These are phyloP conservation scores for Lasiodiplodia sp. DNA, from an alignment of 2,329 filamentous ascomycete species.

Conservation along the genomic window DNA sequence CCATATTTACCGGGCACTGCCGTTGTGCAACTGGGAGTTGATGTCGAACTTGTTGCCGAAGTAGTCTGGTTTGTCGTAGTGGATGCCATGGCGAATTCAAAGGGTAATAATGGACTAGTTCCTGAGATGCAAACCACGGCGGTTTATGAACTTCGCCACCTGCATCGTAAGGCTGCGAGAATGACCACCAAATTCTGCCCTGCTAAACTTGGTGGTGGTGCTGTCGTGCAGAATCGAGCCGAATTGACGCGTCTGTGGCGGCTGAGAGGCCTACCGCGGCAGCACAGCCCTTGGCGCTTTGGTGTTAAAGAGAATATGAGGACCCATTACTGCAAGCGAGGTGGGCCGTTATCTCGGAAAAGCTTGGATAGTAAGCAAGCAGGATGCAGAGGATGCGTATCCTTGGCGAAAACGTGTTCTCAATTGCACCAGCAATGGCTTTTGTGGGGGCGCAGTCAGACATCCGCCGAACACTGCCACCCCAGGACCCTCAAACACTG, in stretches of 20 bases:
- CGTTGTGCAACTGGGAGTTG: conserved; percentile 35
- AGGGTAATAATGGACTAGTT: not conserved
- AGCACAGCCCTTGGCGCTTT: not conserved
- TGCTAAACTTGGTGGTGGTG: not conserved
- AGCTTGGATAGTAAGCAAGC: not conserved
- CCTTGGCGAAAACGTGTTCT: not conserved
- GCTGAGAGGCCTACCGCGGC: conserved; percentile 2
- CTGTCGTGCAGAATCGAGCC: not conserved
- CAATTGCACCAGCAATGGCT: not conserved
- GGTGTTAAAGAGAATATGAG: not conserved
- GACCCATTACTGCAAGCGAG: not conserved
- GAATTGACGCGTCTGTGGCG: not conserved
- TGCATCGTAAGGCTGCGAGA: not conserved
- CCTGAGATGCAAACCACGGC: not conserved
- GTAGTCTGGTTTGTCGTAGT: conserved; percentile 31
- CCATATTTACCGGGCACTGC: conserved; percentile 38
- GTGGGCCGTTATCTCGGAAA: no score
- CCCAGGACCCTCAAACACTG: not conserved
- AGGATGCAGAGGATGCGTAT: conserved; percentile 14
- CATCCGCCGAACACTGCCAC: conserved; percentile 3
- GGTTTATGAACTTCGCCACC: not conserved
- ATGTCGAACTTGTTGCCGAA: not conserved
- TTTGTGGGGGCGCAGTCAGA: not conserved
- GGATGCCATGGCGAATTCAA: not conserved
- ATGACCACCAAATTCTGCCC: not conserved